Percentiles rank a stretch among this genome's conserved stretches.
Evolutionary conservation across 106 monocot species (phyloP).

Genomic region (Iris macrosiphon): DNA sequence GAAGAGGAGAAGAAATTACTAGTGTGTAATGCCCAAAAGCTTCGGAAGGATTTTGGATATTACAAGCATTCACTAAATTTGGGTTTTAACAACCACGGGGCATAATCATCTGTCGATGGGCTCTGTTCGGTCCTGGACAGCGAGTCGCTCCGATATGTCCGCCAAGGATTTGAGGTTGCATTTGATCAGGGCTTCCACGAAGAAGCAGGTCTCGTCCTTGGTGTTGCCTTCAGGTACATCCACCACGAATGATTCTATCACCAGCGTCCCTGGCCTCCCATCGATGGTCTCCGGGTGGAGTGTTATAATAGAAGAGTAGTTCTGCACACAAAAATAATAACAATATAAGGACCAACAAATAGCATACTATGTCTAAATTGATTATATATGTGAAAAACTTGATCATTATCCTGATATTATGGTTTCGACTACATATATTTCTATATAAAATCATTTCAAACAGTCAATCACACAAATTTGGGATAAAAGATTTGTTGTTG

Average conservation of each 20-base stretch:
- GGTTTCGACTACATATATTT: background rate
- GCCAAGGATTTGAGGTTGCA: slow-evolving; percentile 6
- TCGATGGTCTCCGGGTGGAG: slow-evolving; percentile 2
- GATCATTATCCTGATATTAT: background rate
- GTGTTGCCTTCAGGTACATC: background rate
- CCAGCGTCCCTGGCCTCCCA: slow-evolving; percentile 3
- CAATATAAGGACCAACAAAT: no score
- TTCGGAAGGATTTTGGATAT: background rate
- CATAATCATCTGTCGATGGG: background rate
- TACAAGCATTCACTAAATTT: background rate
- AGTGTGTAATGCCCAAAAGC: background rate
- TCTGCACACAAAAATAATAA: background rate
- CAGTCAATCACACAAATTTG: no score
- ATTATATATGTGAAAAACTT: background rate
- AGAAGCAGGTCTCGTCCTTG: background rate
- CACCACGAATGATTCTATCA: slow-evolving; percentile 4
- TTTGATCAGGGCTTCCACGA: slow-evolving; percentile 4
- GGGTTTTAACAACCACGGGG: background rate
- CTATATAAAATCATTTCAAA: background rate
- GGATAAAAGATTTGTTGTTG: no score
- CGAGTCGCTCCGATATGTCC: slow-evolving; percentile 2
- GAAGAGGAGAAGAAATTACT: background rate
- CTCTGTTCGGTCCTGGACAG: slow-evolving; percentile 1
- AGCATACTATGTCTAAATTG: background rate
- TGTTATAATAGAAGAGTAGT: background rate